Base-by-base conservation (phyloP, 768 basidiomycete species). In the Pleurotus tuoliensis region DNA sequence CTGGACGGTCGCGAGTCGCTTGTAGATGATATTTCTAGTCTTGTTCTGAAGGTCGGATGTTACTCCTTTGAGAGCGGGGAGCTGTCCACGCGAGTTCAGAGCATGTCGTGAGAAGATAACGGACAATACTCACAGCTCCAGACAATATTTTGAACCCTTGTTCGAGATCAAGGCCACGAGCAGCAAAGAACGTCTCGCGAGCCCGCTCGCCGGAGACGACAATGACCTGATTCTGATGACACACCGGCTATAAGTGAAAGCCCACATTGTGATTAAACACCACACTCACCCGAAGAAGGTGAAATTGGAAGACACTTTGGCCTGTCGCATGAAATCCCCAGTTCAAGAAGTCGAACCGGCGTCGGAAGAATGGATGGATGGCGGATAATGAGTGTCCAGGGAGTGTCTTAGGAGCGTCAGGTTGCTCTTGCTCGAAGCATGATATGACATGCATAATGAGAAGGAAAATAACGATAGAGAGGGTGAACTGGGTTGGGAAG, bases 101-200 rank as follows among this genome's bases (percentile, higher is more conserved):
- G 5, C 24, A 22, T 12, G 39, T 25, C 56, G 46, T 27, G 46
- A 13, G 16, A 24, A 47, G 45, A 60, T 38, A 38, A 20, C 22
- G 16, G 15, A 44, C 15, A 59, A 16, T 25, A 81, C 86, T 61
- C 67, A 90, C 89, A 55, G 86, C 88, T 50, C 88, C 89, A 49
- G 87, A 88, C 59, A 92, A 78, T 64, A 88, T 81, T 64, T 84
- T 87, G 76, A 89, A 91, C 4, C 88, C 89, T 73, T 89, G 87
- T 41, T 83, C 85, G 50, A 92, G 79, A 69, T 90, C 87, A 59
- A 92, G 81, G 18, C 80, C 80, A 69, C 82, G 84, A 56, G 86
- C 82, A 2, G 78, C 77, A 63, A 90, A 88, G 70, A 90, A 90
- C 3, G 82, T 76, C 55, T 81, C 79, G 56, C 89, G 76, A 13